phyloP scores from a whole-genome alignment of 2,329 filamentous ascomycete genomes.

The Xylaria sp. region DNA sequence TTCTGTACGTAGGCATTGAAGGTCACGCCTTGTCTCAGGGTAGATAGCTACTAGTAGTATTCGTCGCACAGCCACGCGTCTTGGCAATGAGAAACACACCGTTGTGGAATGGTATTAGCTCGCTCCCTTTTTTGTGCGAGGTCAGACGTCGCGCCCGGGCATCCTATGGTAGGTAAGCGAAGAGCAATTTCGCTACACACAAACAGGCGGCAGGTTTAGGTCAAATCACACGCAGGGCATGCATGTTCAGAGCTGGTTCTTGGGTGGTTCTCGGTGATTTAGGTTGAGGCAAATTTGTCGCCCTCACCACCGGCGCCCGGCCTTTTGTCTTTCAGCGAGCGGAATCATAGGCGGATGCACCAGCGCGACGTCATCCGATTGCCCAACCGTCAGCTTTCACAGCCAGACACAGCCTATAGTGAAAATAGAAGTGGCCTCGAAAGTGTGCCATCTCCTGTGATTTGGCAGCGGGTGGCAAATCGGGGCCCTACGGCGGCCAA shows the following conservation, averaged over 20 bases:
- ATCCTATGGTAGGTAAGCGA: conserved; percentile 5
- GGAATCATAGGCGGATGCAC: conserved; percentile 29
- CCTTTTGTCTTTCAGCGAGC: conserved; percentile 8
- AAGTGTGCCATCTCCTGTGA: conserved; percentile 33
- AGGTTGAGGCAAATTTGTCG: conserved; percentile 30
- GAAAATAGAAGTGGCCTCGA: conserved; percentile 28
- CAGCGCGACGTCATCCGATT: conserved; percentile 40
- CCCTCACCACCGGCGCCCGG: conserved; percentile 19
- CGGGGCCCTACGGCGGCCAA: conserved; percentile 36
- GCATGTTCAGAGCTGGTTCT: conserved; percentile 28
- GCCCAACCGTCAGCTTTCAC: conserved; percentile 36
- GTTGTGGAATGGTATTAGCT: conserved; percentile 16
- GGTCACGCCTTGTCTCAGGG: conserved; percentile 5
- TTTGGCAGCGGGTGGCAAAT: conserved; percentile 43
- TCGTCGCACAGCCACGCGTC: conserved; percentile 29
- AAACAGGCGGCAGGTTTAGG: conserved; percentile 15
- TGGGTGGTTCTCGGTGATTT: conserved; percentile 30
- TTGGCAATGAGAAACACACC: conserved; percentile 25
- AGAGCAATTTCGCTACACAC: conserved; percentile 28
- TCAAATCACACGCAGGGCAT: conserved; percentile 34
- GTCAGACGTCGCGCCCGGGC: conserved; percentile 21
- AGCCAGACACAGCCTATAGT: conserved; percentile 8
- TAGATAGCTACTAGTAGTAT: conserved; percentile 5
- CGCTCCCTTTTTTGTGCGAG: conserved; percentile 26
- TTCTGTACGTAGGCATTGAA: conserved; percentile 17